Evolutionary conservation across 1,284 basidiomycete genomes (phyloP), one percentile per base, ranked within the genome.

Genomic region (Phylloboletellus chloephorus): DNA sequence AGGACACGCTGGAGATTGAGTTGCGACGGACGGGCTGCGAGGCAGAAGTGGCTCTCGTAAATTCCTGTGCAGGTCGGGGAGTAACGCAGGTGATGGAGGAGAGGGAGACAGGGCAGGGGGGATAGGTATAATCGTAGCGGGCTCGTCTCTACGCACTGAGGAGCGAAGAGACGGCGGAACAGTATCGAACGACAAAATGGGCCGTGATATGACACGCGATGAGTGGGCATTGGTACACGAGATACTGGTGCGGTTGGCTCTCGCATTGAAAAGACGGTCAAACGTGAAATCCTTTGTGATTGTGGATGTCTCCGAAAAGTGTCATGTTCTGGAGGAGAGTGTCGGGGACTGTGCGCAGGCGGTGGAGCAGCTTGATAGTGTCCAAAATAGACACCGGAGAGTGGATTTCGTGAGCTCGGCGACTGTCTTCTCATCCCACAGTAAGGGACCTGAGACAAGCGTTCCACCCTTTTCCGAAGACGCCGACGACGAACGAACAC

Each of bases 241-340:
- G 54, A 39, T 25, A n/a, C n/a, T 11, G 23, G 39, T n/a, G 16
- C 1, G 3, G 4, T 13, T 5, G 37, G 26, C 13, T 26, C 37
- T 8, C 39, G 35, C 11, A 16, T 10, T 5, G 39, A 5, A 13
- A 4, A 21, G 15, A 30, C 2, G 16, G 37, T 11, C 6, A 41
- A 20, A 23, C 28, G 8, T 1, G 40, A 35, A 8, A 17, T 21
- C 20, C 25, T 19, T 7, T 43, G 50, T 1, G 26, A 25, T 17
- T 7, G 49, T 8, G 41, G 15, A 15, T 37, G 7, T 6, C 11
- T 15, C 5, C 25, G 12, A 23, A 20, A 31, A 8, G 36, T 4
- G 10, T 24, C 31, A 30, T 42, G 24, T 16, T 35, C 39, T 7
- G 9, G 43, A 25, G 44, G 41, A 15, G 47, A 43, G 32, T 44